phyloP scores from a whole-genome alignment of 2,329 filamentous ascomycete genomes.

The Neofusicoccum parvum region DNA sequence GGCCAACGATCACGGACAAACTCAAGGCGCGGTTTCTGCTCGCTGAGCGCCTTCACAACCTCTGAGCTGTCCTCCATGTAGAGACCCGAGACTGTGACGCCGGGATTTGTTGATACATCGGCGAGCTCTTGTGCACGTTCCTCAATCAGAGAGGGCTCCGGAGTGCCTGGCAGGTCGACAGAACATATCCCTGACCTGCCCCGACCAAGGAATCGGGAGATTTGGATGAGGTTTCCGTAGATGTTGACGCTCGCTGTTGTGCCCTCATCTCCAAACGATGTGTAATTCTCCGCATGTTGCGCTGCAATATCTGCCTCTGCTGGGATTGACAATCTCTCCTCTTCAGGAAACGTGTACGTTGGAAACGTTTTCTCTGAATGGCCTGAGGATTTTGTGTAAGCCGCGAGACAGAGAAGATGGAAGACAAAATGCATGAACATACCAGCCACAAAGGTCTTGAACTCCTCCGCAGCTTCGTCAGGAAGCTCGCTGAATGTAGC shows the following conservation, averaged over 20 bases:
- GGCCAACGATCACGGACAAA: constrained; percentile 16
- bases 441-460: not conserved
- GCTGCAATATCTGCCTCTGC: not conserved
- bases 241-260: constrained; percentile 11
- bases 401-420: not conserved
- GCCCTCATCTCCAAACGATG: not conserved
- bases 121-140: not conserved
- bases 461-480: not conserved
- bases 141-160: not conserved
- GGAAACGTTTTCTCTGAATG: not conserved
- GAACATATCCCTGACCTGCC: not conserved
- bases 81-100: not conserved
- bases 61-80: not conserved
- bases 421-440: not conserved
- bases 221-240: constrained; percentile 8
- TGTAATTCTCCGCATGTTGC: constrained; percentile 1
- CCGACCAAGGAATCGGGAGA: not conserved
- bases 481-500: not conserved
- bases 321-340: not conserved
- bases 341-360: not conserved
- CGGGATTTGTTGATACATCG: not conserved
- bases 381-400: not conserved
- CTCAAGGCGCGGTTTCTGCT: not conserved
- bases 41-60: not conserved
- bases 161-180: not conserved